phyloP scores from a whole-genome alignment of 2,329 filamentous ascomycete species.

The Grosmannia clavigera region DNA sequence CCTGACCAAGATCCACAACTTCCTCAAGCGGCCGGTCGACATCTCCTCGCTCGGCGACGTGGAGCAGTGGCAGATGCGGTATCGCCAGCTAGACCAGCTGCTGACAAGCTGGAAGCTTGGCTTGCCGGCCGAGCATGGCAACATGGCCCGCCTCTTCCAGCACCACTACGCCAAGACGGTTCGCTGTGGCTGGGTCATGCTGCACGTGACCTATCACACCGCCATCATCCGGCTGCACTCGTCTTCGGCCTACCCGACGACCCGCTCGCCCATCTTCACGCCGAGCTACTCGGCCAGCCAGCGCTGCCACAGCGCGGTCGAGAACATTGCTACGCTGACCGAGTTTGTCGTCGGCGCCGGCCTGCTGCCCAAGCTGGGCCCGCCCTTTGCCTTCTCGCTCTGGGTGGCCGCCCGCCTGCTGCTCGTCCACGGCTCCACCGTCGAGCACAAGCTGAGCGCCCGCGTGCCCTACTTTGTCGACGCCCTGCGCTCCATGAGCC shows the following conservation, averaged over 20 bases:
- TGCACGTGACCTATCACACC: constrained; percentile 82
- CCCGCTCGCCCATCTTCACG: constrained; percentile 76
- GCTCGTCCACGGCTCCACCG: constrained; percentile 81
- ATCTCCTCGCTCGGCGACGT: constrained; percentile 76
- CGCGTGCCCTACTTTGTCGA: constrained; percentile 75
- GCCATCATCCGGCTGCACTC: constrained; percentile 84
- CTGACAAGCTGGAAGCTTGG: constrained; percentile 75
- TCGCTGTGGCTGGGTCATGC: constrained; percentile 79
- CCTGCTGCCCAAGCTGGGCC: constrained; percentile 69
- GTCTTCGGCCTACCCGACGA: constrained; percentile 84
- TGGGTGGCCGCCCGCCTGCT: constrained; percentile 84
- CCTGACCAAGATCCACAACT: constrained; percentile 75
- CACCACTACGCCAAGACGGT: constrained; percentile 54
- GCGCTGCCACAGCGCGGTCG: constrained; percentile 69
- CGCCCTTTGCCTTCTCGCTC: constrained; percentile 81
- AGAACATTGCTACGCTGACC: constrained; percentile 66
- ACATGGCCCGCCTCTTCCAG: constrained; percentile 68
- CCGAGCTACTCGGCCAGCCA: constrained; percentile 79
- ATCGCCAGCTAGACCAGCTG: constrained; percentile 71
- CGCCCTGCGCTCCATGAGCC: constrained; percentile 66
- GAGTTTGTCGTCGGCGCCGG: constrained; percentile 65
- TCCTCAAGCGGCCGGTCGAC: constrained; percentile 79
- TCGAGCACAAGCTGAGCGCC: constrained; percentile 69
- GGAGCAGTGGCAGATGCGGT: constrained; percentile 78
- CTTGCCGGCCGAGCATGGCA: constrained; percentile 71